These are phyloP conservation scores for Coemansia sp. DNA, from an alignment of 192 early-diverging fungal species.

Conservation along the genomic window DNA sequence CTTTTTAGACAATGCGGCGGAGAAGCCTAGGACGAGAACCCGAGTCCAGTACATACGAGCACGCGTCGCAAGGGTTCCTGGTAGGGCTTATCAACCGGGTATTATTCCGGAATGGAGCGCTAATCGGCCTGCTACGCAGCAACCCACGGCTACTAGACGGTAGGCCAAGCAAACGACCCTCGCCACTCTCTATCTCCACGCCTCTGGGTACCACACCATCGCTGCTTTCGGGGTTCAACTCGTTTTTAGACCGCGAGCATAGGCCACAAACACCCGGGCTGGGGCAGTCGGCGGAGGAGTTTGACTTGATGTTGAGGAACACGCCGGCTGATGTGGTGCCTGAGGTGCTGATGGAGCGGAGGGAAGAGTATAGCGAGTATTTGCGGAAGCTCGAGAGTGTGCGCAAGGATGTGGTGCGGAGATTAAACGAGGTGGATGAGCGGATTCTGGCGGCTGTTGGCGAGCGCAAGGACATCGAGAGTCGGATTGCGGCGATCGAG, in stretches of 20 bases:
- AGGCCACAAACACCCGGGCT: neutral
- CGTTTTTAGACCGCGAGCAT: slow-evolving; percentile 22
- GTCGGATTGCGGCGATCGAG: slow-evolving; percentile 10
- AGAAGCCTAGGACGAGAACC: neutral
- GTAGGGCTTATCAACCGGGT: slow-evolving; percentile 37
- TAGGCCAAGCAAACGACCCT: neutral
- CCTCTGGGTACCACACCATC: slow-evolving; percentile 27
- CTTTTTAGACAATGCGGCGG: slow-evolving; percentile 11
- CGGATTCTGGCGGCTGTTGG: slow-evolving; percentile 19
- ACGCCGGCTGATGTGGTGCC: slow-evolving; percentile 14
- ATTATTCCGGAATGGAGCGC: slow-evolving; percentile 29
- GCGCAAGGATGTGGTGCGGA: slow-evolving; percentile 16
- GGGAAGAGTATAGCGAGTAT: slow-evolving; percentile 36
- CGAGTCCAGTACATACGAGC: slow-evolving; percentile 11
- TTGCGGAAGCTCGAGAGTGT: slow-evolving; percentile 25
- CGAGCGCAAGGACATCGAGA: slow-evolving; percentile 25
- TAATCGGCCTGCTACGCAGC: slow-evolving; percentile 26
- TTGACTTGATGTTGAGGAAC: slow-evolving; percentile 22
- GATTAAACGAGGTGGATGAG: slow-evolving; percentile 25
- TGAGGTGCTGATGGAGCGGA: slow-evolving; percentile 26
- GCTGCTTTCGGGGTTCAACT: slow-evolving; percentile 38
- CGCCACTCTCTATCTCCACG: slow-evolving; percentile 1
- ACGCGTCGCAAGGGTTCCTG: slow-evolving; percentile 29
- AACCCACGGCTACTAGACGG: neutral
- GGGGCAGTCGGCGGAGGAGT: slow-evolving; percentile 20